Evolutionary conservation across 2,329 filamentous ascomycete species (phyloP), one percentile per base, ranked within the genome.

Genomic region (Hymenoscyphus albidus): DNA sequence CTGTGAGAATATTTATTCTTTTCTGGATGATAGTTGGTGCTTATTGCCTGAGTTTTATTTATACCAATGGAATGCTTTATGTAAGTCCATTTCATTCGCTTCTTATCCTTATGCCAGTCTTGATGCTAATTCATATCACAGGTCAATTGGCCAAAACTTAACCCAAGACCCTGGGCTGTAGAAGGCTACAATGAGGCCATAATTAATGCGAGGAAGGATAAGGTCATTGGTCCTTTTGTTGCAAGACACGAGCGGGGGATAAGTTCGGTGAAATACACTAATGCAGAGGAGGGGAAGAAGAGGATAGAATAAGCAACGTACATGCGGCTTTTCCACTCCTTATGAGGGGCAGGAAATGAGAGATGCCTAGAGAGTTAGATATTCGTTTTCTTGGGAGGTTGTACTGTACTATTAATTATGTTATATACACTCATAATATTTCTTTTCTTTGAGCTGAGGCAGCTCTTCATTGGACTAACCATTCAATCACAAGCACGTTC

Each of bases 61-160:
- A 87, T 73, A 84, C 79, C 58, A 91, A 97, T 74, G 95, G 95
- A 65, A 93, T 96, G 83, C 87, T 99, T 72, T 99, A 95, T 74
- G 95, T 98, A 85, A 85, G 92, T 51, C 12, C 22, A 14, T 22
- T 6, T 59, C 40, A 35, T 22, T 14, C 22, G 35, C 42, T 40
- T 32, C 6, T 22, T 27, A 65, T 32, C 55, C 39, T 31, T 4
- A n/a, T 14, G 62, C 9, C 62, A 67, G 72, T 73, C 38, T 54
- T 58, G 2, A 61, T 56, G 5, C 48, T 54, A 13, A 54, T 10
- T 54, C 13, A 5, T 4, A 57, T 51, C 44, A 38, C 67, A 97
- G 93, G 93, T 97, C 70, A 98, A 97, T 79, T 99, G 96, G 95
- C 95, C 95, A 10, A 97, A 96, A 76, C 85, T 99, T 58, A 96